Evolutionary conservation across 768 basidiomycete species (phyloP).

Genomic region (Lactifluus pinguis): DNA sequence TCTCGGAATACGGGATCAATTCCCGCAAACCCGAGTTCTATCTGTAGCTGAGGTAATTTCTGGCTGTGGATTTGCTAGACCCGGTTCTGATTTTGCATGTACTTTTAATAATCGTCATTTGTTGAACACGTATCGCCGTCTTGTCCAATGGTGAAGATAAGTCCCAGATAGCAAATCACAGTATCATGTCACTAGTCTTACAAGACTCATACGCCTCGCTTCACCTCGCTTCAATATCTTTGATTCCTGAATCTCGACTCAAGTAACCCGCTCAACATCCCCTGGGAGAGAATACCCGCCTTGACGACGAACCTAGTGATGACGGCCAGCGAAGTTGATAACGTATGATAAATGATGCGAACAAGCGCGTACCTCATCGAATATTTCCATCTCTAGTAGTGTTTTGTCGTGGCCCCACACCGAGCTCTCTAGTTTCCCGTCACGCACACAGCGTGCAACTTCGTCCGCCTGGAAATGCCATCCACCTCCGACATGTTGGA

Average conservation of each 20-base stretch:
- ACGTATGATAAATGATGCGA: not conserved
- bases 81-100: constrained; percentile 8
- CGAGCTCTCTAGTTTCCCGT: constrained; percentile 64
- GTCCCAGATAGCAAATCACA: not conserved
- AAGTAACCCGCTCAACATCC: constrained; percentile 48
- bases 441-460: constrained; percentile 66
- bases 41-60: constrained; percentile 36
- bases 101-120: constrained; percentile 13
- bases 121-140: constrained; percentile 5
- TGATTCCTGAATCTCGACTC: not conserved
- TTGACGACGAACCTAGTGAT: constrained; percentile 50
- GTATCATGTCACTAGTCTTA: not conserved
- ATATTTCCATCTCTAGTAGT: constrained; percentile 70
- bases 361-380: constrained; percentile 57
- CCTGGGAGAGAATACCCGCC: constrained; percentile 55
- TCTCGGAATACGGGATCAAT: constrained; percentile 94
- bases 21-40: constrained; percentile 93
- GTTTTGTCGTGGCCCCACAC: constrained; percentile 77
- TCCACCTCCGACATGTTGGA: constrained; percentile 33
- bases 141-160: not conserved
- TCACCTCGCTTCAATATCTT: not conserved
- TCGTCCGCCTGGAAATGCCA: constrained; percentile 88
- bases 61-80: constrained; percentile 4
- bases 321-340: not conserved
- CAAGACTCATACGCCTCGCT: not conserved